Evolutionary conservation across 306 rosid genomes (phyloP).

Genomic region (Crataegus laevigata): DNA sequence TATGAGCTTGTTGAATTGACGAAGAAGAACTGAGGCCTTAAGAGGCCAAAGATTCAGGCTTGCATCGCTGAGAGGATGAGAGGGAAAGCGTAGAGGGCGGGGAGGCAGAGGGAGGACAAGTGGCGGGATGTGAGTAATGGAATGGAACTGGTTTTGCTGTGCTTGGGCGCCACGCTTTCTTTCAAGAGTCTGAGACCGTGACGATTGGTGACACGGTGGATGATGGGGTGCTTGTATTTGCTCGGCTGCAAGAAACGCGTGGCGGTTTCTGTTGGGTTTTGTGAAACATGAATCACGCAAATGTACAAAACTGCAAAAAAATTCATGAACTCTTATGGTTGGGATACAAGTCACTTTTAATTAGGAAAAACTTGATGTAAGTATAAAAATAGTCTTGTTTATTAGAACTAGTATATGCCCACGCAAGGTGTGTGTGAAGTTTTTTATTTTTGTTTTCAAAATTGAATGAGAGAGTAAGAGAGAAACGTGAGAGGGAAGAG

Average conservation of each 20-base stretch:
- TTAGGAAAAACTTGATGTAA: too few species aligned
- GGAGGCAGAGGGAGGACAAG: conserved; percentile 10
- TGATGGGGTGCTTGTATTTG: neutral
- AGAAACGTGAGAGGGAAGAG: too few species aligned
- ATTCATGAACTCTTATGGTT: too few species aligned
- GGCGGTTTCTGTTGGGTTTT: neutral
- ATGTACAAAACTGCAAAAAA: neutral
- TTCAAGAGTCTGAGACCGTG: neutral
- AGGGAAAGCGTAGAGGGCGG: conserved; percentile 42
- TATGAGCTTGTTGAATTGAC: neutral
- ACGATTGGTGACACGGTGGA: neutral
- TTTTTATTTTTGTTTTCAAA: too few species aligned
- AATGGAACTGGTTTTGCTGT: neutral
- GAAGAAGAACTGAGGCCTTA: neutral
- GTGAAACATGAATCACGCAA: neutral
- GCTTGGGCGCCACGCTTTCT: conserved; percentile 9
- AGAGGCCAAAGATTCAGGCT: neutral
- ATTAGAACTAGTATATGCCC: too few species aligned
- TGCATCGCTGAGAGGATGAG: neutral
- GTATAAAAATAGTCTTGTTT: too few species aligned
- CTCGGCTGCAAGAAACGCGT: neutral
- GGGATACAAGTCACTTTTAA: too few species aligned
- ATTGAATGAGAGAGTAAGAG: too few species aligned
- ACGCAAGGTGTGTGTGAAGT: too few species aligned
- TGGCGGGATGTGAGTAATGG: conserved; percentile 13